Conservation (phyloP, 176 grass and related monocot species). For the Carex parvula region DNA sequence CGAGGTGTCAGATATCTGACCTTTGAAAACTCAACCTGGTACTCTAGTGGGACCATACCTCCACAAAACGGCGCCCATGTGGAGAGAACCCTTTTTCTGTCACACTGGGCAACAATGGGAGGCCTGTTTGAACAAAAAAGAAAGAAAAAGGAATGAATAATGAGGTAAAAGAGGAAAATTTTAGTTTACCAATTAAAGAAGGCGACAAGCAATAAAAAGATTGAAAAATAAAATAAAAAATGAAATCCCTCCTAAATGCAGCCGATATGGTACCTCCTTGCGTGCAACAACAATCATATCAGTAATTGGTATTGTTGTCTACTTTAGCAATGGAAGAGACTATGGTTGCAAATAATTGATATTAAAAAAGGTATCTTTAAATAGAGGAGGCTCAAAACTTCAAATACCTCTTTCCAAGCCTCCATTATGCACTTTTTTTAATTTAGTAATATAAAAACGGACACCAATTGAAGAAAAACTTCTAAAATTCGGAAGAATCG, state of each 20-base stretch:
- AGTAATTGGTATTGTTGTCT: neutral
- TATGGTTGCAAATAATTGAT: neutral
- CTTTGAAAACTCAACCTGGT: constrained; percentile 44
- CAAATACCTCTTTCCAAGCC: neutral
- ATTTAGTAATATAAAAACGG: neutral
- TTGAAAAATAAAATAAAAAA: neutral
- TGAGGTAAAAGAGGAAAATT: neutral
- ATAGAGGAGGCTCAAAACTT: neutral
- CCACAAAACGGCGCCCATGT: constrained; percentile 67
- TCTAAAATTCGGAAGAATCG: neutral
- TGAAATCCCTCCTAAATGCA: neutral
- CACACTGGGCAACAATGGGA: constrained; percentile 79
- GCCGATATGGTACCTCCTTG: neutral
- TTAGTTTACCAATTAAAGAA: neutral
- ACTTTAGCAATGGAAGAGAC: neutral
- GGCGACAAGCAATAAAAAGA: neutral
- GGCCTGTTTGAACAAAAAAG: constrained; percentile 36
- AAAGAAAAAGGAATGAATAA: neutral
- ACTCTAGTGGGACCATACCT: constrained; percentile 31
- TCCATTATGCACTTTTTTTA: neutral
- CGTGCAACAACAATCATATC: neutral
- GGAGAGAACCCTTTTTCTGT: constrained; percentile 79
- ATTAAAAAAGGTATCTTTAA: neutral
- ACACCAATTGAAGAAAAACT: neutral
- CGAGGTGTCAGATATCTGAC: constrained; percentile 72